phyloP scores from a whole-genome alignment of 768 basidiomycete species.

The Suillus hirtellus region DNA sequence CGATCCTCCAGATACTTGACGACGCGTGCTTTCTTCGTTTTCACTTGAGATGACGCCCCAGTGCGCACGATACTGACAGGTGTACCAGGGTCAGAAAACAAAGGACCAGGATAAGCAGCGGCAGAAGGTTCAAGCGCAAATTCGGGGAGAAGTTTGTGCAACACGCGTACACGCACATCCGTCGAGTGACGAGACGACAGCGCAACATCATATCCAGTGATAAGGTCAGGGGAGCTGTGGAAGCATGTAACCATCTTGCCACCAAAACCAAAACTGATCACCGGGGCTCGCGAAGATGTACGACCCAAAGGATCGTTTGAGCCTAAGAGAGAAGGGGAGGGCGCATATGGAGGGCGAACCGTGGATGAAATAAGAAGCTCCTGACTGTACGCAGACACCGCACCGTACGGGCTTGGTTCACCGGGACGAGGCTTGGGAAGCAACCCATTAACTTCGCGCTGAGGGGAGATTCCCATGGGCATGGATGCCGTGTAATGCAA shows the following conservation, averaged over 20 bases:
- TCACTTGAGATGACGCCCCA: slow-evolving; percentile 56
- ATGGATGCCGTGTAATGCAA: slow-evolving; percentile 34
- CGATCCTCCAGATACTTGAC: slow-evolving; percentile 76
- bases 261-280: slow-evolving; percentile 92
- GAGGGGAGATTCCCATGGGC: slow-evolving; percentile 17
- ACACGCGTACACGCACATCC: slow-evolving; percentile 61
- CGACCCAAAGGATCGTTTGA: slow-evolving; percentile 82
- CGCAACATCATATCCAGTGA: slow-evolving; percentile 77
- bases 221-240: slow-evolving; percentile 65
- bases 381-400: slow-evolving; percentile 24
- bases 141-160: slow-evolving; percentile 72
- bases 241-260: slow-evolving; percentile 89
- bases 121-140: slow-evolving; percentile 56
- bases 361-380: slow-evolving; percentile 33
- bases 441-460: slow-evolving; percentile 32
- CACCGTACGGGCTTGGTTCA: slow-evolving; percentile 20
- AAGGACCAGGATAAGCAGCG: slow-evolving; percentile 79
- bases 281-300: slow-evolving; percentile 68
- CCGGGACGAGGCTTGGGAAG: slow-evolving; percentile 20
- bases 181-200: slow-evolving; percentile 71
- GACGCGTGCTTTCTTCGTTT: slow-evolving; percentile 83
- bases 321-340: slow-evolving; percentile 80
- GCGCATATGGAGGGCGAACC: slow-evolving; percentile 66
- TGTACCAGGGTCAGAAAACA: slow-evolving; percentile 75
- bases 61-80: slow-evolving; percentile 69